These are phyloP conservation scores for Xylaria bambusicola DNA, from an alignment of 495 filamentous ascomycete genomes.

Conservation along the genomic window DNA sequence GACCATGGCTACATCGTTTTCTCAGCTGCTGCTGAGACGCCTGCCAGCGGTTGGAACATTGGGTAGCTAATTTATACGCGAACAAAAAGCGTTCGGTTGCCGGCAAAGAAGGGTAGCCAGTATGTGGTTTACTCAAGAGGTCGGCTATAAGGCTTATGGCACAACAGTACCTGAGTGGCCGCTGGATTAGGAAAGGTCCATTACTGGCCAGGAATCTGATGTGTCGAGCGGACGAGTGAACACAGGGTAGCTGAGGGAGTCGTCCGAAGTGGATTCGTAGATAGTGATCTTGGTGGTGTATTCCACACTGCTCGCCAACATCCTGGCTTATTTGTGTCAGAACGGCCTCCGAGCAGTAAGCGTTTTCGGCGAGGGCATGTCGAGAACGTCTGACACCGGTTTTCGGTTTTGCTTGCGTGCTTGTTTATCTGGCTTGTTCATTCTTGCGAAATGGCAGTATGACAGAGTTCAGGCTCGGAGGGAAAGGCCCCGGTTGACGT, in stretches of 20 bases:
- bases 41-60: background rate
- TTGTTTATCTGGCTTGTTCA: background rate
- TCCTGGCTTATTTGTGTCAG: constrained; percentile 3
- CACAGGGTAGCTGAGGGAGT: background rate
- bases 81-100: background rate
- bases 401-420: constrained; percentile 1
- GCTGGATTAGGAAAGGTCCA: background rate
- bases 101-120: background rate
- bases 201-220: constrained; percentile 8
- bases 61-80: constrained; percentile 4
- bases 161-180: constrained; percentile 1
- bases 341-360: background rate
- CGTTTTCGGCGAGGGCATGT: constrained; percentile 1
- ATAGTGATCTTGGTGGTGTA: constrained; percentile 16
- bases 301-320: constrained; percentile 12
- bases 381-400: background rate
- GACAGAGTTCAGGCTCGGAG: background rate
- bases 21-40: background rate
- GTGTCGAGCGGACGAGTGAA: background rate
- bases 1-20: background rate
- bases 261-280: constrained; percentile 10
- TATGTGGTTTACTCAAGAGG: background rate
- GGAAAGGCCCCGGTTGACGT: background rate
- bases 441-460: background rate
- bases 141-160: background rate